These are phyloP conservation scores for Aspergillus sergii DNA, from an alignment of 2,329 filamentous ascomycete genomes.

Conservation along the genomic window DNA sequence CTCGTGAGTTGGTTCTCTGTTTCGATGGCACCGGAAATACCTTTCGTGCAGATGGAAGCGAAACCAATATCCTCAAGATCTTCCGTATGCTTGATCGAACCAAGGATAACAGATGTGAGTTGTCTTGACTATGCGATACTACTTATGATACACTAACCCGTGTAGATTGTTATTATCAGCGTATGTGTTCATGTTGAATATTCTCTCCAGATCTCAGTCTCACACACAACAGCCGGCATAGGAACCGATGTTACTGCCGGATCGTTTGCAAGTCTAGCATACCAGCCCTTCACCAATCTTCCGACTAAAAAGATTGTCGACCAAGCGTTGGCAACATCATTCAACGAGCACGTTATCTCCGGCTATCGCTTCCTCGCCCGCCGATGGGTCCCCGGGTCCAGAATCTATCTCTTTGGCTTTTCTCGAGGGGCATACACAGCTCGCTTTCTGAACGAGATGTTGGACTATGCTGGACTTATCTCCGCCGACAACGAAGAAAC, in stretches of 20 bases:
- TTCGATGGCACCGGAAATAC: slow-evolving; percentile 47
- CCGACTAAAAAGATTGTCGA: slow-evolving; percentile 15
- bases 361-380: slow-evolving; percentile 26
- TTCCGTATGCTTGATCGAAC: slow-evolving; percentile 42
- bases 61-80: slow-evolving; percentile 48
- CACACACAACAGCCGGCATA: slow-evolving; percentile 18
- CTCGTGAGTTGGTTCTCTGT: slow-evolving; percentile 34
- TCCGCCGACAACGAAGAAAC: slow-evolving; percentile 25
- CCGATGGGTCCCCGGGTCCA: slow-evolving; percentile 16
- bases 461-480: slow-evolving; percentile 23
- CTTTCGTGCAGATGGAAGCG: slow-evolving; percentile 40
- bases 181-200: slow-evolving; percentile 10
- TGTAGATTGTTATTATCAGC: slow-evolving; percentile 25
- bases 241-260: slow-evolving; percentile 20
- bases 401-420: slow-evolving; percentile 29
- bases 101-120: slow-evolving; percentile 25
- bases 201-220: not conserved
- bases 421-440: slow-evolving; percentile 29
- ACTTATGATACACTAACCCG: not conserved
- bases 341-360: slow-evolving; percentile 23
- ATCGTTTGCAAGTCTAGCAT: slow-evolving; percentile 13
- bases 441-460: slow-evolving; percentile 27
- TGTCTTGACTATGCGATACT: not conserved
- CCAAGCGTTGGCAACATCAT: slow-evolving; percentile 19
- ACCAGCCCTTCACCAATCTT: slow-evolving; percentile 15